A percentile compares a stretch with the other conserved stretches of the same genome.
These are phyloP conservation scores for Blastobotrys serpentis DNA, from an alignment of 1,139 yeast genomes.

Conservation along the genomic window DNA sequence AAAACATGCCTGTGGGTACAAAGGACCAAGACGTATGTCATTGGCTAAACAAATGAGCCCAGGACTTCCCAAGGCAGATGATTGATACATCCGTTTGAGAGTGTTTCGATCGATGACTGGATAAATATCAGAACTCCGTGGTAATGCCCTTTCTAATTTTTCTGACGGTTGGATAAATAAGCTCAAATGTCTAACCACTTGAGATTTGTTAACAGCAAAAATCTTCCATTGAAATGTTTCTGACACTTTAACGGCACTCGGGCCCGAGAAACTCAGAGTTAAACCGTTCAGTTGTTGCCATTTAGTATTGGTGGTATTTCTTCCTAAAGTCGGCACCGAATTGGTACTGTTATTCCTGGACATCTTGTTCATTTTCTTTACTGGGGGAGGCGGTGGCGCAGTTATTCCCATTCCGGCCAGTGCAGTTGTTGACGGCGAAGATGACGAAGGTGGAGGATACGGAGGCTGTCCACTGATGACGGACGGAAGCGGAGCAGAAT, in stretches of 20 bases:
- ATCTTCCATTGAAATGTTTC: constrained; percentile 62
- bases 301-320: constrained; percentile 7
- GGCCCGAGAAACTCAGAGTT: constrained; percentile 62
- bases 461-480: constrained; percentile 9
- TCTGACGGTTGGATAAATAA: constrained; percentile 40
- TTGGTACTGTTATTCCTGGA: constrained; percentile 17
- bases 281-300: constrained; percentile 42
- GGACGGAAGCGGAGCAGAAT: constrained; percentile 17
- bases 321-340: constrained; percentile 16
- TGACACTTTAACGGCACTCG: constrained; percentile 59
- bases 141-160: constrained; percentile 16
- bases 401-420: constrained; percentile 6
- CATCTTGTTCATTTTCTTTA: constrained; percentile 12
- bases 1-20: constrained; percentile 61
- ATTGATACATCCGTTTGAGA: constrained; percentile 40
- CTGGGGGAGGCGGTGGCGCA: constrained; percentile 13
- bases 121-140: constrained; percentile 15
- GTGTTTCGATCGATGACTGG: constrained; percentile 24
- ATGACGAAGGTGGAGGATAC: constrained; percentile 7
- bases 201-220: constrained; percentile 62
- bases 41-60: constrained; percentile 59
- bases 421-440: constrained; percentile 12
- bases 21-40: constrained; percentile 62
- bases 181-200: constrained; percentile 41
- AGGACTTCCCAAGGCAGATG: constrained; percentile 35